Evolutionary conservation across 441 rosid genomes (phyloP).

Genomic region (Aquilaria agallochum): DNA sequence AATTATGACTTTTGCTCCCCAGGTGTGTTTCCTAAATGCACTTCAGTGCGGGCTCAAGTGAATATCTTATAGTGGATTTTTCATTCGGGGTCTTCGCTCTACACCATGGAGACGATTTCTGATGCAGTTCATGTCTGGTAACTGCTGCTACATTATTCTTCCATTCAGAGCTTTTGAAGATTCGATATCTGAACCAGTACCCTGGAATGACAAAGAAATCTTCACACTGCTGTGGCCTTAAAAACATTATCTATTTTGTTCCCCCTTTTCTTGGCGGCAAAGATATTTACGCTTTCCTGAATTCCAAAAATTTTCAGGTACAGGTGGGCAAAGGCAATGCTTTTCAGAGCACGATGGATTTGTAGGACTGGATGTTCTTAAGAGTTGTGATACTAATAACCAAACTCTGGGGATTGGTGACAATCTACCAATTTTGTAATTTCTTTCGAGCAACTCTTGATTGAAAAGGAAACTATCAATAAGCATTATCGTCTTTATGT

Average conservation of each 20-base stretch:
- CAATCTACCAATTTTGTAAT: too few relatives aligned
- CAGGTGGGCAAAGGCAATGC: conserved; percentile 91
- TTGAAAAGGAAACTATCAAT: too few relatives aligned
- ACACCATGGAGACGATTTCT: conserved; percentile 96
- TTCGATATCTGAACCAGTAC: too few relatives aligned
- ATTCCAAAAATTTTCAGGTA: conserved; percentile 38
- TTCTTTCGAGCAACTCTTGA: too few relatives aligned
- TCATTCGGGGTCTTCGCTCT: conserved; percentile 81
- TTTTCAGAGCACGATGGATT: conserved; percentile 84
- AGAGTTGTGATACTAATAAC: conserved; percentile 29
- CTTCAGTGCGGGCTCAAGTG: conserved; percentile 86
- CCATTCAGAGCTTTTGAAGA: too few relatives aligned
- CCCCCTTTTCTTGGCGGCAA: too few relatives aligned
- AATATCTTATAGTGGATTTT: conserved; percentile 92
- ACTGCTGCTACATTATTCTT: conserved; percentile 1
- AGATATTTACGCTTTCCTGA: too few relatives aligned
- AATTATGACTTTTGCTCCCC: neutral
- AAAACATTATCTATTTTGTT: too few relatives aligned
- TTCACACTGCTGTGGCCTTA: too few relatives aligned
- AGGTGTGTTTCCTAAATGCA: conserved; percentile 75
- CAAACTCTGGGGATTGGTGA: too few relatives aligned
- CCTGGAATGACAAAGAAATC: too few relatives aligned
- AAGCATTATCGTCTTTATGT: too few relatives aligned
- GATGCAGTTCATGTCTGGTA: conserved; percentile 96
- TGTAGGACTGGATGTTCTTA: conserved; percentile 76